phyloP scores from a whole-genome alignment of 495 filamentous ascomycete species.

The Tuber borchii region DNA sequence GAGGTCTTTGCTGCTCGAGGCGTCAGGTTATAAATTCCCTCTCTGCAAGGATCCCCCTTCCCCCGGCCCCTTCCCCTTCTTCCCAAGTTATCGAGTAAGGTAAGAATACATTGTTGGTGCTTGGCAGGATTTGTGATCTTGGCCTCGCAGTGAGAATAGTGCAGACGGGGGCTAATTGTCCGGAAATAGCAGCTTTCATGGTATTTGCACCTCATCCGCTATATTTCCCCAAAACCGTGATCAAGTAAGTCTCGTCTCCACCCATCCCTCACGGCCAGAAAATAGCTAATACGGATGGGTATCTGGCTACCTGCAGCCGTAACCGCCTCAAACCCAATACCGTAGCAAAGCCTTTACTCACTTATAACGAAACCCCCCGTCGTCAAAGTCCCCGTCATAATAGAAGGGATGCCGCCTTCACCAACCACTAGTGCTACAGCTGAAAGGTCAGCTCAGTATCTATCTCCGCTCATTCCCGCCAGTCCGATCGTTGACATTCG shows the following conservation, averaged over 20 bases:
- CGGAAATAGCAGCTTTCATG: not conserved
- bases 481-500: not conserved
- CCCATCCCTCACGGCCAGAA: not conserved
- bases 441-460: not conserved
- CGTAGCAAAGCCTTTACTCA: not conserved
- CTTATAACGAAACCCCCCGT: not conserved
- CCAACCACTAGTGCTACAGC: not conserved
- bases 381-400: not conserved
- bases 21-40: not conserved
- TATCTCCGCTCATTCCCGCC: not conserved
- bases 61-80: not conserved
- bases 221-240: not conserved
- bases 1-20: not conserved
- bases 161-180: not conserved
- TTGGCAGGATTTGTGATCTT: not conserved
- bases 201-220: not conserved
- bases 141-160: not conserved
- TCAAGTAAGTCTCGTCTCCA: not conserved
- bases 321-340: not conserved
- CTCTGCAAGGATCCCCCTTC: not conserved
- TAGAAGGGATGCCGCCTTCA: not conserved
- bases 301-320: not conserved
- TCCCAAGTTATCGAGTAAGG: not conserved
- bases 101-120: not conserved
- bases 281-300: not conserved